Evolutionary conservation across 2,329 filamentous ascomycete species (phyloP), one percentile per base, ranked within the genome.

Genomic region (Fusarium begoniae): DNA sequence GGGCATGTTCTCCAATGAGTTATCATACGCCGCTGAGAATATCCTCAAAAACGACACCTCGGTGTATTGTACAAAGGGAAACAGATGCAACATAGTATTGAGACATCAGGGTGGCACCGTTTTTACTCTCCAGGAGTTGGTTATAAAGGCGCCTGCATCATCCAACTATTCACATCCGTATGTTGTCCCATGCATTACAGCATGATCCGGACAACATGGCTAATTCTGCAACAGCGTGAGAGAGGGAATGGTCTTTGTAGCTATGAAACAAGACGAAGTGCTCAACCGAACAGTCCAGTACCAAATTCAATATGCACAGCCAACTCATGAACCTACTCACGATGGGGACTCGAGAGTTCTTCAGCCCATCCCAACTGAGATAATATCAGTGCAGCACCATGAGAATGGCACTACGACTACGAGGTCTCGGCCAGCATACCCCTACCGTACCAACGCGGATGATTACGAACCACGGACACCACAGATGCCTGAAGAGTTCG

Each of bases 41-140:
- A 91, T 98, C 35, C 86, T 98, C 70, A 91, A 90, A 75, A 91
- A 95, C 80, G 94, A 98, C 82, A 87, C 87, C 66, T 93, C 92
- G 17, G 94, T 98, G 6, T 98, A 98, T 80, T 97, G 95, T 83
- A 97, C 95, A 43, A 94, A 96, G 80, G 91, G 90, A n/a, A 93
- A 93, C 70, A 90, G 91, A 66, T 98, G 95, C 84, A 98, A 98
- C 79, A 90, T 98, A 76, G 87, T 98, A 18, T 83, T 98, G 64
- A 90, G 90, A 66, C 96, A 98, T 80, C 91, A 93, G 74, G 94
- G 93, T 50, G 91, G 91, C 43, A 92, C 93, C 5, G 90, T 93
- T 2, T 98, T 98, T 78, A 93, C 90, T 62, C 83, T 98, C 63
- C 93, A 94, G 76, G 96, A 96, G 83, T 84, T 98, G 56, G 88